Conservation (phyloP, 768 basidiomycete species). For the Boletus tylopilopsis region DNA sequence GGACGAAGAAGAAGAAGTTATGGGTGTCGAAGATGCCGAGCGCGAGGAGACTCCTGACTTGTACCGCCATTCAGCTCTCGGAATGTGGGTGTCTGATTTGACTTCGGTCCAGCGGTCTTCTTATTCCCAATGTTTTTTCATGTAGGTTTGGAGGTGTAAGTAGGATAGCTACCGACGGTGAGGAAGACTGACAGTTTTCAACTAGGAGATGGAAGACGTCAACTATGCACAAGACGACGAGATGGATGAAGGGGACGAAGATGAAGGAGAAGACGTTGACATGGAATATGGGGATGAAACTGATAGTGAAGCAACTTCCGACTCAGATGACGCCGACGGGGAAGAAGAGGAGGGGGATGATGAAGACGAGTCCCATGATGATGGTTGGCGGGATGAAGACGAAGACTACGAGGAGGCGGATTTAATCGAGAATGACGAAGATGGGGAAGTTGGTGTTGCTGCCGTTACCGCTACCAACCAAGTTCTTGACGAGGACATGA, state of each 20-base stretch:
- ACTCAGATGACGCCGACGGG: conserved; percentile 65
- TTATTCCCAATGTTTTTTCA: conserved; percentile 2
- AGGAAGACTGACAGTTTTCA: conserved; percentile 15
- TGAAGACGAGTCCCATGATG: conserved; percentile 42
- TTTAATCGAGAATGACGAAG: conserved; percentile 57
- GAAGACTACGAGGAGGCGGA: conserved; percentile 63
- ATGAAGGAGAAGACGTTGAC: conserved; percentile 79
- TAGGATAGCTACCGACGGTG: conserved; percentile 14
- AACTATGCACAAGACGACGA: conserved; percentile 66
- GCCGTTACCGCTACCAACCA: conserved; percentile 49
- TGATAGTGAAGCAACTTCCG: conserved; percentile 77
- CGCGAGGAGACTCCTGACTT: conserved; percentile 88
- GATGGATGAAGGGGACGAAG: conserved; percentile 80
- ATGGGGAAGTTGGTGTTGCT: conserved; percentile 42
- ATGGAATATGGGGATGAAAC: conserved; percentile 86
- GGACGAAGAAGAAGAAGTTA: conserved; percentile 52
- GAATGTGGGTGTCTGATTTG: conserved; percentile 58
- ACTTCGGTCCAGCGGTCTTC: background rate
- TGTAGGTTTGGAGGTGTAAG: conserved; percentile 75
- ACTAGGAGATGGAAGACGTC: conserved; percentile 82
- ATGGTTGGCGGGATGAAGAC: conserved; percentile 56
- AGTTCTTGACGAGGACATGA: conserved; percentile 48
- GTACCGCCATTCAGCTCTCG: conserved; percentile 94
- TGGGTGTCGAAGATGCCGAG: conserved; percentile 49
- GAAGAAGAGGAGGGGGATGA: conserved; percentile 62